Evolutionary conservation across 1,284 basidiomycete genomes (phyloP).

Genomic region (Trichosporon faecale): DNA sequence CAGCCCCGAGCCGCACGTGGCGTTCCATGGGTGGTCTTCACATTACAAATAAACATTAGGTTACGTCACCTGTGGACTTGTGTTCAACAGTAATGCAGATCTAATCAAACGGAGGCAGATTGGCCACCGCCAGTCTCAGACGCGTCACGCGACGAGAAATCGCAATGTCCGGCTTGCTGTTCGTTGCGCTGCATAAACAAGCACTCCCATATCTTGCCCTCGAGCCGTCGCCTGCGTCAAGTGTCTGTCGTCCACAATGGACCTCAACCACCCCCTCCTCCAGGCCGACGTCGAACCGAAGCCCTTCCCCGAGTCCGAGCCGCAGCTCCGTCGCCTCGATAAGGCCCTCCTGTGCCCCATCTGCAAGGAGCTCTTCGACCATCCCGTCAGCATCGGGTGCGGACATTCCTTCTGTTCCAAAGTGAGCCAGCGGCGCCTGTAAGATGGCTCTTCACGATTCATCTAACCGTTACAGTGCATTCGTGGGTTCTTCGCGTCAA

Average conservation of each 20-base stretch:
- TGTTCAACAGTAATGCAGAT: not conserved
- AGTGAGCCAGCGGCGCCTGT: slow-evolving; percentile 28
- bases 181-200: not conserved
- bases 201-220: not conserved
- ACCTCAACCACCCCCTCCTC: slow-evolving; percentile 43
- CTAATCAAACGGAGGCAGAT: not conserved
- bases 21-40: not conserved
- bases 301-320: slow-evolving; percentile 37
- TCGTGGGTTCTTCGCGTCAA: slow-evolving; percentile 36
- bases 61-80: not conserved
- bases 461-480: slow-evolving; percentile 36
- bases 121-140: not conserved
- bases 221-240: not conserved
- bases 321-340: slow-evolving; percentile 40
- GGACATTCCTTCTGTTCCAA: slow-evolving; percentile 52
- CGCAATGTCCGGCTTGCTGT: not conserved
- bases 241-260: slow-evolving; percentile 26
- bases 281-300: slow-evolving; percentile 31
- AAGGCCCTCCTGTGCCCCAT: slow-evolving; percentile 42
- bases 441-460: not conserved
- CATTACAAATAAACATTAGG: not conserved
- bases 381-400: slow-evolving; percentile 47
- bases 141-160: slow-evolving; percentile 10
- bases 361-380: slow-evolving; percentile 45
- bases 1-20: not conserved